Percentiles rank a stretch among this genome's conserved stretches.
These are phyloP conservation scores for Chiua virens DNA, from an alignment of 768 basidiomycete genomes.

Conservation along the genomic window DNA sequence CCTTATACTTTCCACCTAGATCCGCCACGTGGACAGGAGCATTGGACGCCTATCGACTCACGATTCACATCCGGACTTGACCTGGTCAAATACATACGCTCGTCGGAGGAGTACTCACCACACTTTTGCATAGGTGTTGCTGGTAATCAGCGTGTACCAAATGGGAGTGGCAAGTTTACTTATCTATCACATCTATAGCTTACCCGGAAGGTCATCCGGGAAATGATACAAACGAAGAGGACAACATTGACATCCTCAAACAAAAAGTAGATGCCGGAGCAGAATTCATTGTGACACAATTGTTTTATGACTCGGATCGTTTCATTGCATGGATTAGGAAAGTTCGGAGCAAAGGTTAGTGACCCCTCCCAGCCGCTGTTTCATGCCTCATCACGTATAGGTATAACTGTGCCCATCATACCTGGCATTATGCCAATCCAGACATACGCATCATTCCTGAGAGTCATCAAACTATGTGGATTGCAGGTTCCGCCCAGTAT, in stretches of 20 bases:
- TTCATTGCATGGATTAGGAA: constrained; percentile 79
- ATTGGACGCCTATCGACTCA: constrained; percentile 85
- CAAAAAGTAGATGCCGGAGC: constrained; percentile 93
- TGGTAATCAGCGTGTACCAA: constrained; percentile 43
- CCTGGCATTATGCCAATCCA: constrained; percentile 99
- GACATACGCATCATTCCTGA: constrained; percentile 89
- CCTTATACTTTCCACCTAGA: constrained; percentile 45
- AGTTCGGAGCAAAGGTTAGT: constrained; percentile 69
- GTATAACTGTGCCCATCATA: constrained; percentile 87
- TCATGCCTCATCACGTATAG: constrained; percentile 40
- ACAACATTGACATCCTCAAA: constrained; percentile 69
- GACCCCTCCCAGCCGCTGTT: not conserved
- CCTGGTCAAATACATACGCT: constrained; percentile 88
- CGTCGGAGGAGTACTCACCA: constrained; percentile 71
- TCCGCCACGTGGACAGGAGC: constrained; percentile 90
- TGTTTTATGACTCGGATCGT: constrained; percentile 93
- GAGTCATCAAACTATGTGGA: constrained; percentile 87
- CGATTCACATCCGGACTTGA: constrained; percentile 83
- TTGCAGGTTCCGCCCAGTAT: constrained; percentile 70
- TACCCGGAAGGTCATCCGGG: constrained; percentile 92
- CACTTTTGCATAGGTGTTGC: constrained; percentile 95
- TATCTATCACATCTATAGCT: constrained; percentile 43
- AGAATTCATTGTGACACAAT: constrained; percentile 92
- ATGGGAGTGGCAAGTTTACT: not conserved
- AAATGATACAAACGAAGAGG: constrained; percentile 53